These are phyloP conservation scores for Apiospora saccharicola DNA, from an alignment of 2,329 filamentous ascomycete genomes.

Conservation along the genomic window DNA sequence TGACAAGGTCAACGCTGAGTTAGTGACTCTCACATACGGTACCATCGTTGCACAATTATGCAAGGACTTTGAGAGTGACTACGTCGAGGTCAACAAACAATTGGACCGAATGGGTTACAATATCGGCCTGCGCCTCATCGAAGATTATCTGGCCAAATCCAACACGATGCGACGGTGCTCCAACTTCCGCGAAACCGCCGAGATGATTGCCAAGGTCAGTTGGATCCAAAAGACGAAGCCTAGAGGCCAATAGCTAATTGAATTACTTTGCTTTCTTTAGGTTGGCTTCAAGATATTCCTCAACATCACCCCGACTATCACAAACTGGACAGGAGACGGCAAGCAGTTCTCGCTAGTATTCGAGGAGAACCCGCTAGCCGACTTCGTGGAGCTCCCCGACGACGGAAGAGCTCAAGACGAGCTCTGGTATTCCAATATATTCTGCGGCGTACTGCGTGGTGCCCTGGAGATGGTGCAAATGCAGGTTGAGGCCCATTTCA, in stretches of 20 bases:
- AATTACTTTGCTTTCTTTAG: constrained; percentile 51
- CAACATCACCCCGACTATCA: constrained; percentile 91
- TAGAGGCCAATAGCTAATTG: not conserved
- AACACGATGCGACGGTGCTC: constrained; percentile 86
- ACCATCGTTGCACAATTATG: constrained; percentile 97
- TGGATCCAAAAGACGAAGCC: not conserved
- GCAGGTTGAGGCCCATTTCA: constrained; percentile 97
- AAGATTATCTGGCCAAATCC: constrained; percentile 96
- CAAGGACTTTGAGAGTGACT: constrained; percentile 95
- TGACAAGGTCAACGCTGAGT: constrained; percentile 97
- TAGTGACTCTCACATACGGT: constrained; percentile 96
- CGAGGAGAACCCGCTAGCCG: constrained; percentile 94
- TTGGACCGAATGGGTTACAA: constrained; percentile 99
- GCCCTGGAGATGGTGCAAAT: constrained; percentile 99
- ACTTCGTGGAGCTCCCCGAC: constrained; percentile 97
- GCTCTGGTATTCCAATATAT: constrained; percentile 97
- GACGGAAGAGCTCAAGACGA: constrained; percentile 96
- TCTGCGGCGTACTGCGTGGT: constrained; percentile 90
- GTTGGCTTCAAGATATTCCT: constrained; percentile 99
- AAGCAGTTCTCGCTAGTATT: constrained; percentile 97
- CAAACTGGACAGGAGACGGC: constrained; percentile 95
- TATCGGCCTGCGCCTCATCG: constrained; percentile 92
- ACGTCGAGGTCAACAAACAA: constrained; percentile 95
- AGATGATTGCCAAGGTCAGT: constrained; percentile 89
- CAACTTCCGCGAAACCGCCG: constrained; percentile 95